Evolutionary conservation across 1,139 yeast species (phyloP).

Genomic region (Taphrina pruni): DNA sequence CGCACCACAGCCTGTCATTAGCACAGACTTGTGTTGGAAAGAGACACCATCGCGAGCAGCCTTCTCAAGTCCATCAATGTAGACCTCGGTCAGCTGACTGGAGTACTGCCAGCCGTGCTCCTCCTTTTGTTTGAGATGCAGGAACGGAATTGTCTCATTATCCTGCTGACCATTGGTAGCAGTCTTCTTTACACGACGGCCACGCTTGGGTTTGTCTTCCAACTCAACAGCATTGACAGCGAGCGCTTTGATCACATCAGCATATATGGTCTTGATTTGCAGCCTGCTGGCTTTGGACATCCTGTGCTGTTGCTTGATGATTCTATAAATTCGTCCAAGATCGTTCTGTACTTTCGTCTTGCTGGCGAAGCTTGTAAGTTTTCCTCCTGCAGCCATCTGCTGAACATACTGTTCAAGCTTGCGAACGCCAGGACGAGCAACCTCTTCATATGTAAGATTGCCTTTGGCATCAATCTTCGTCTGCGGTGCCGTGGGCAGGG

Average conservation of each 20-base stretch:
- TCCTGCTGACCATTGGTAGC: constrained; percentile 56
- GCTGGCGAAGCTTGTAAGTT: constrained; percentile 76
- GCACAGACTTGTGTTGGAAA: constrained; percentile 84
- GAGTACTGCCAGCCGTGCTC: constrained; percentile 85
- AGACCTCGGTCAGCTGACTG: constrained; percentile 72
- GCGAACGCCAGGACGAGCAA: constrained; percentile 86
- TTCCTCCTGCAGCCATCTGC: constrained; percentile 97
- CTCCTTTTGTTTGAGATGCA: constrained; percentile 80
- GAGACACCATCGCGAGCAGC: constrained; percentile 92
- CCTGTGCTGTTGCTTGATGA: constrained; percentile 61
- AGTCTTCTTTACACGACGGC: constrained; percentile 34
- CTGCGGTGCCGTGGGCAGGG: constrained; percentile 93
- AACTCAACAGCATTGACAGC: constrained; percentile 49
- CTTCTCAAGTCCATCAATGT: constrained; percentile 86
- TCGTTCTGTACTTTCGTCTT: constrained; percentile 66
- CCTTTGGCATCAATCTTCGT: constrained; percentile 89
- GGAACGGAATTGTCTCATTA: constrained; percentile 84
- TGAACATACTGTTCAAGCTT: constrained; percentile 93
- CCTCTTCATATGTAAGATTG: constrained; percentile 80
- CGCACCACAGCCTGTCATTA: constrained; percentile 97
- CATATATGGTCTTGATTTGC: constrained; percentile 80
- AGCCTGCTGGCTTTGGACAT: constrained; percentile 66
- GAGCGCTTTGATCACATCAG: constrained; percentile 75
- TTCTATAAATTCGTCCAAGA: constrained; percentile 80
- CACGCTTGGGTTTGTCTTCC: constrained; percentile 37